A percentile compares a stretch with the other conserved stretches of the same genome.
Conservation (phyloP, 208 protist genomes). For the Lotmaria passim region DNA sequence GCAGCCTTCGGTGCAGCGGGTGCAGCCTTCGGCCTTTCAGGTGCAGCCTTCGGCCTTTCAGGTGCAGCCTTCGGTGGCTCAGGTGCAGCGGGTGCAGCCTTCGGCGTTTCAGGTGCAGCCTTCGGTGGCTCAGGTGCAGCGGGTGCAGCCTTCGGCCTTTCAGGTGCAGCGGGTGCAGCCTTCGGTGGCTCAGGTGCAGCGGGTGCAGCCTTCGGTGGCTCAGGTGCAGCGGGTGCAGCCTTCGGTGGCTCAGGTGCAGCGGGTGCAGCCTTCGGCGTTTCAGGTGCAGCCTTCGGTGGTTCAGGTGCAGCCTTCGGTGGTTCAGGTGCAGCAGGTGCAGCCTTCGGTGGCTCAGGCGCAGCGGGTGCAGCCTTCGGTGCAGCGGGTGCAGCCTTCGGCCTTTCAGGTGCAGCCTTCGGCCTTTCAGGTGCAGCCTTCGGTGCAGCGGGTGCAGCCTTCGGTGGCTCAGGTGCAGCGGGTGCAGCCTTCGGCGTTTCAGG, state of each 20-base stretch:
- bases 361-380: too few relatives aligned
- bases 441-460: slow-evolving; percentile 26
- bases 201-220: too few relatives aligned
- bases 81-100: slow-evolving; percentile 25
- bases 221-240: slow-evolving; percentile 18
- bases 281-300: too few relatives aligned
- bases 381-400: slow-evolving; percentile 25
- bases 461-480: slow-evolving; percentile 27
- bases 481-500: slow-evolving; percentile 17
- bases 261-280: too few relatives aligned
- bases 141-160: slow-evolving; percentile 19
- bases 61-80: slow-evolving; percentile 20
- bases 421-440: too few relatives aligned
- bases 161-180: slow-evolving; percentile 20
- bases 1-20: slow-evolving; percentile 24
- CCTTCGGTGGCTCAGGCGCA: slow-evolving; percentile 13
- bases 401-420: slow-evolving; percentile 15
- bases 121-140: slow-evolving; percentile 24
- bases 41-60: slow-evolving; percentile 22
- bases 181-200: slow-evolving; percentile 16
- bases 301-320: slow-evolving; percentile 27
- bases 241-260: slow-evolving; percentile 23
- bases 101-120: slow-evolving; percentile 14
- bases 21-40: slow-evolving; percentile 15
- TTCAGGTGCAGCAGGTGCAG: slow-evolving; percentile 21